Conservation (phyloP, 495 filamentous ascomycete species). For the Podospora comata region DNA sequence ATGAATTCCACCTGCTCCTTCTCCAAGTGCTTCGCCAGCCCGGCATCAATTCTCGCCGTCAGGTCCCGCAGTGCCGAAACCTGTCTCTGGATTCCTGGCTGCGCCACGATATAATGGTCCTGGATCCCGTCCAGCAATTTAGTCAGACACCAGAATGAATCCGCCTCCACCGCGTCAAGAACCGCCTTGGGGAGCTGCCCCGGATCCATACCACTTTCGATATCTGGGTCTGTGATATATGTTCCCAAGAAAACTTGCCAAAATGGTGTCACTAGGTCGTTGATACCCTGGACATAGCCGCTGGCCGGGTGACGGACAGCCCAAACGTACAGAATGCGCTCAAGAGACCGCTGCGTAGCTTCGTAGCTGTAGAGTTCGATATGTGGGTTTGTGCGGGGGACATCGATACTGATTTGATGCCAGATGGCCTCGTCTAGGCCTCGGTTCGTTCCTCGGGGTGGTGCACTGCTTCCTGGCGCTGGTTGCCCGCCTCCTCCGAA, state of each 20-base stretch:
- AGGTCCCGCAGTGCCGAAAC: slow-evolving; percentile 84
- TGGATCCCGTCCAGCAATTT: slow-evolving; percentile 97
- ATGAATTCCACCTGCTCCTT: slow-evolving; percentile 94
- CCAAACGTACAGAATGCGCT: slow-evolving; percentile 96
- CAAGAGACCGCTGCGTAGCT: slow-evolving; percentile 87
- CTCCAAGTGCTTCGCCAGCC: slow-evolving; percentile 83
- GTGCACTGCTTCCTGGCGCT: slow-evolving; percentile 33
- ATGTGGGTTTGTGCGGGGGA: slow-evolving; percentile 94
- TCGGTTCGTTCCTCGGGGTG: slow-evolving; percentile 36
- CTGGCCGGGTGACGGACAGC: slow-evolving; percentile 95
- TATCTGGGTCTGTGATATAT: slow-evolving; percentile 90
- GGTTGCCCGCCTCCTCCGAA: slow-evolving; percentile 61
- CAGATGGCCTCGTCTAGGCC: slow-evolving; percentile 93
- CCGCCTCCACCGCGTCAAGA: slow-evolving; percentile 93
- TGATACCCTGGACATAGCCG: slow-evolving; percentile 98
- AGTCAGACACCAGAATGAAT: slow-evolving; percentile 97
- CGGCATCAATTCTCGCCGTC: slow-evolving; percentile 80
- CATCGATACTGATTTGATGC: slow-evolving; percentile 99
- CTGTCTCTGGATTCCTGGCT: slow-evolving; percentile 93
- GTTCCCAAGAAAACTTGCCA: slow-evolving; percentile 94
- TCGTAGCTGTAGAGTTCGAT: slow-evolving; percentile 92
- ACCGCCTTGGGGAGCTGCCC: slow-evolving; percentile 88
- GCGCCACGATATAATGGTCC: slow-evolving; percentile 97
- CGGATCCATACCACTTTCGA: slow-evolving; percentile 93
- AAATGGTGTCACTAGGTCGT: slow-evolving; percentile 95